Conservation (phyloP, 2,329 filamentous ascomycete species). For the Colletotrichum limetticola region DNA sequence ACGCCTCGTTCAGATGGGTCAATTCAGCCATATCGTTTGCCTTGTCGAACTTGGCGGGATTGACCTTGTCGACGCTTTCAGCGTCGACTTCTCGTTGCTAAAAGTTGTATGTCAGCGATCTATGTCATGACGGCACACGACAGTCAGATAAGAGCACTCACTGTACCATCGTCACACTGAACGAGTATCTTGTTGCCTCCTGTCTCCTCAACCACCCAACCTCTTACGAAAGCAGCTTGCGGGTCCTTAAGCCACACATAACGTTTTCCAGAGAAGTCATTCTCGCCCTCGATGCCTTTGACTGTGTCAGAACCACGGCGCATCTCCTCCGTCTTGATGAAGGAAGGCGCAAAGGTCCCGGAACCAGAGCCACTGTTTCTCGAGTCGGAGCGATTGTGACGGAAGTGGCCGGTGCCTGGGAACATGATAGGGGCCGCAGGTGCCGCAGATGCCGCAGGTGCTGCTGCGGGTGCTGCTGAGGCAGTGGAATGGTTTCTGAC, state of each 20-base stretch:
- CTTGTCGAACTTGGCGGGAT: conserved; percentile 99
- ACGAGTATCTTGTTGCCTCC: conserved; percentile 78
- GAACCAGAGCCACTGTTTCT: conserved; percentile 74
- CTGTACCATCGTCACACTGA: conserved; percentile 92
- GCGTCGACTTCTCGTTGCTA: conserved; percentile 88
- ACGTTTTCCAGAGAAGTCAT: conserved; percentile 97
- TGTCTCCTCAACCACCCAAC: conserved; percentile 88
- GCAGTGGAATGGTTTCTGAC: conserved; percentile 76
- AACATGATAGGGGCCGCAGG: conserved; percentile 52
- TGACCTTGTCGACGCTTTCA: conserved; percentile 97
- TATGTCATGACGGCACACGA: background rate
- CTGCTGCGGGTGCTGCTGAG: conserved; percentile 55
- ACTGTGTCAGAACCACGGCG: conserved; percentile 66
- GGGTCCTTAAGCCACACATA: conserved; percentile 97
- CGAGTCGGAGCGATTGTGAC: conserved; percentile 68
- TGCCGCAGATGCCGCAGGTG: conserved; percentile 50
- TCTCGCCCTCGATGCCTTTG: conserved; percentile 90
- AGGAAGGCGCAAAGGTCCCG: conserved; percentile 93
- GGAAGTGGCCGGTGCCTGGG: conserved; percentile 47
- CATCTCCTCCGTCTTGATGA: conserved; percentile 90
- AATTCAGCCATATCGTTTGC: conserved; percentile 99
- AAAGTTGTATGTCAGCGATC: conserved; percentile 34
- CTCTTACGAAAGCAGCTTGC: conserved; percentile 88
- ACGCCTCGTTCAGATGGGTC: conserved; percentile 97
- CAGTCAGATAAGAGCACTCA: conserved; percentile 56